Conservation (phyloP, 2,329 filamentous ascomycete species). For the Diaporthe eres region DNA sequence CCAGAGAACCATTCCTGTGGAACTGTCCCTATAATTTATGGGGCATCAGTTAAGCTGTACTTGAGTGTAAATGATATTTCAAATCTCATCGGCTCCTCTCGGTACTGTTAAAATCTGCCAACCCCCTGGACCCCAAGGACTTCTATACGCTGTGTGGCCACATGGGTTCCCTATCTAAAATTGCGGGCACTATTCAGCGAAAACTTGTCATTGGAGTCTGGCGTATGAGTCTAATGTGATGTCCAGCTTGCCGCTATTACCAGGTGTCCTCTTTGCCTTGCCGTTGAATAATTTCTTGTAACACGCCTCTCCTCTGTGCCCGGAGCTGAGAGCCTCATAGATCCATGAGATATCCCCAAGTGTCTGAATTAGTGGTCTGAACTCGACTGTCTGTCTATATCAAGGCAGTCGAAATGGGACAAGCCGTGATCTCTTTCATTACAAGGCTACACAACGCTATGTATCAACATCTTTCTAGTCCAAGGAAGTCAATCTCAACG, state of each 20-base stretch:
- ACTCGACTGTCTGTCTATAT: neutral
- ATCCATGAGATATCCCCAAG: too few relatives aligned
- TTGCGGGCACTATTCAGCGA: too few relatives aligned
- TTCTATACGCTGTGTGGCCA: neutral
- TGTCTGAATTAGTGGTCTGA: too few relatives aligned
- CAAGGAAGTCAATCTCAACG: too few relatives aligned
- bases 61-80: neutral
- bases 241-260: neutral
- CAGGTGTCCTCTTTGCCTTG: too few relatives aligned
- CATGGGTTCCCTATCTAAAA: neutral
- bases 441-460: neutral
- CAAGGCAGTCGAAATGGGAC: accelerated
- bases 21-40: neutral
- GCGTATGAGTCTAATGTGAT: neutral
- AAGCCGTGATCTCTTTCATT: neutral
- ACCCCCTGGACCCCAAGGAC: too few relatives aligned
- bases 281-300: neutral
- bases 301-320: accelerated
- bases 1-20: neutral
- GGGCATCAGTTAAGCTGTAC: neutral
- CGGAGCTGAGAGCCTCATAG: neutral
- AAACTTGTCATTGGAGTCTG: neutral
- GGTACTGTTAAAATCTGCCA: neutral
- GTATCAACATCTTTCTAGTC: neutral
- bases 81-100: neutral